Conservation (phyloP, 2,329 filamentous ascomycete genomes). For the Passalora sequoiae region DNA sequence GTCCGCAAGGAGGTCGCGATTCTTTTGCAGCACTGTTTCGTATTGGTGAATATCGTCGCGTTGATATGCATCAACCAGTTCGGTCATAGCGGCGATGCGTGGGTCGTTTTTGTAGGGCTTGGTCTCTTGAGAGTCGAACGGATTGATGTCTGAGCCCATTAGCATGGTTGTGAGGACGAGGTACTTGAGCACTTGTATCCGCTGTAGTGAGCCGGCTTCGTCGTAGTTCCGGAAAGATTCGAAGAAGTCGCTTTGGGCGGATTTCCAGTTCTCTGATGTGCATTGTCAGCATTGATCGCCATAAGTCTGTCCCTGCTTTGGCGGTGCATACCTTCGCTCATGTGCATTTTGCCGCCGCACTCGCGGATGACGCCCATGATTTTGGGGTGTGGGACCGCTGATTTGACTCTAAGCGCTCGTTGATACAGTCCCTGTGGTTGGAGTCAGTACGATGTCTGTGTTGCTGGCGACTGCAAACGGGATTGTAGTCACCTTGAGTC, state of each 20-base stretch:
- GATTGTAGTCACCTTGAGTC: slow-evolving; percentile 62
- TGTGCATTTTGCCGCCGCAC: slow-evolving; percentile 99
- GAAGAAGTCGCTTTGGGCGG: slow-evolving; percentile 95
- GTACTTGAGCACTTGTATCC: slow-evolving; percentile 96
- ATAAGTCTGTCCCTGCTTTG: slow-evolving; percentile 23
- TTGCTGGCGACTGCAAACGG: too few relatives aligned
- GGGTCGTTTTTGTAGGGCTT: slow-evolving; percentile 97
- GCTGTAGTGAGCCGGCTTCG: slow-evolving; percentile 90
- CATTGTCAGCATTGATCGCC: slow-evolving; percentile 20
- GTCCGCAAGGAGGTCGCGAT: slow-evolving; percentile 83
- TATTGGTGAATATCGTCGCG: slow-evolving; percentile 90
- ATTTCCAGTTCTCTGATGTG: slow-evolving; percentile 82
- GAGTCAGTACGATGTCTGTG: slow-evolving; percentile 12
- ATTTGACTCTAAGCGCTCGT: slow-evolving; percentile 82
- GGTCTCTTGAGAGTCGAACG: slow-evolving; percentile 96
- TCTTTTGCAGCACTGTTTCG: slow-evolving; percentile 77
- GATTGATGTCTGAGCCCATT: slow-evolving; percentile 97
- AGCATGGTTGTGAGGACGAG: slow-evolving; percentile 95
- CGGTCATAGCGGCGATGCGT: slow-evolving; percentile 93
- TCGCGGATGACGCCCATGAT: slow-evolving; percentile 99
- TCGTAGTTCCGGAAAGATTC: slow-evolving; percentile 99
- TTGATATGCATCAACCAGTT: slow-evolving; percentile 94
- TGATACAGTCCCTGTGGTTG: slow-evolving; percentile 66
- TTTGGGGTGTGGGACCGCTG: slow-evolving; percentile 96
- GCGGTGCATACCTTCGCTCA: slow-evolving; percentile 66